A percentile compares a stretch with the other conserved stretches of the same genome.
Conservation (phyloP, 108 stramenopile genomes). For the Schizochytrium sp. region DNA sequence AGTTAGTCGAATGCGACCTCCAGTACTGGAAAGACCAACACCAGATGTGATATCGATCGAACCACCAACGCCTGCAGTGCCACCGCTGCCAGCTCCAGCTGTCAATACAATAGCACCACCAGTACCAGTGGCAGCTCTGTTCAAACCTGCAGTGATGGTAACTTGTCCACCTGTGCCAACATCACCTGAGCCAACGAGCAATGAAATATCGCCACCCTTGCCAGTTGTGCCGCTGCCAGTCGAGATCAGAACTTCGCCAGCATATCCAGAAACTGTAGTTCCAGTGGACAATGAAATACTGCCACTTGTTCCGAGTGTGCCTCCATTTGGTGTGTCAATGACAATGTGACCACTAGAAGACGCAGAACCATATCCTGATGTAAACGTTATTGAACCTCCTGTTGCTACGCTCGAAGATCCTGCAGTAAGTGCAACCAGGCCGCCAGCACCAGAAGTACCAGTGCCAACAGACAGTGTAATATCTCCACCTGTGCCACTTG, state of each 20-base stretch:
- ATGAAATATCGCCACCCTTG: constrained; percentile 68
- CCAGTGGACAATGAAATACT: constrained; percentile 67
- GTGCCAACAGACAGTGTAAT: constrained; percentile 67
- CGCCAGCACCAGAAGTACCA: constrained; percentile 63
- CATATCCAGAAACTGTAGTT: too few species aligned
- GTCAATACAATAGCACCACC: constrained; percentile 42
- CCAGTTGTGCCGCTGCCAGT: constrained; percentile 69
- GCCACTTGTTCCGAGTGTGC: constrained; percentile 69
- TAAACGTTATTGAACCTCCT: constrained; percentile 65
- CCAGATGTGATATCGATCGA: constrained; percentile 4
- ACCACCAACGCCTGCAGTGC: background rate
- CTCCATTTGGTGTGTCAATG: constrained; percentile 68
- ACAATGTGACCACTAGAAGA: constrained; percentile 64
- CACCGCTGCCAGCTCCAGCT: background rate
- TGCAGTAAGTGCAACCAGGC: constrained; percentile 52
- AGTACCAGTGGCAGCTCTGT: constrained; percentile 61
- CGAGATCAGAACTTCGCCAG: constrained; percentile 66
- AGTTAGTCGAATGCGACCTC: constrained; percentile 35
- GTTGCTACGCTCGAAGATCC: constrained; percentile 61
- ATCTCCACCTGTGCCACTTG: constrained; percentile 66
- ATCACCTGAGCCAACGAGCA: constrained; percentile 71
- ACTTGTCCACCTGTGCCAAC: constrained; percentile 63
- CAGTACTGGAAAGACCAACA: background rate
- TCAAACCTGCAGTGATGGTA: constrained; percentile 44
- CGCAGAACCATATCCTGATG: constrained; percentile 61